A percentile compares a stretch with the other conserved stretches of the same genome.
Conservation (phyloP, 768 basidiomycete genomes). For the Pleurotus tuber-regium region DNA sequence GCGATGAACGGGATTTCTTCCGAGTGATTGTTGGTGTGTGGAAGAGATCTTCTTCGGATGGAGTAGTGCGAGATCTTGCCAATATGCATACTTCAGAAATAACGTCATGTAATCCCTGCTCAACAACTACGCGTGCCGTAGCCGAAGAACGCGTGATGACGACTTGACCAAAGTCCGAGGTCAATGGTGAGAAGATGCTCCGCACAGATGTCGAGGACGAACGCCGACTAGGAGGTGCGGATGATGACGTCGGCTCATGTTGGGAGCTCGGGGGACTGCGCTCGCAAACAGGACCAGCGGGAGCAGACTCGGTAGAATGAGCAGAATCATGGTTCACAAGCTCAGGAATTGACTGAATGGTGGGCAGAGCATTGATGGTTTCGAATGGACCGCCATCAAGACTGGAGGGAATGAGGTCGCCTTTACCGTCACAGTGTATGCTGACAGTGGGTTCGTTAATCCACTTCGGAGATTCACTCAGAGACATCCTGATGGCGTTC, state of each 20-base stretch:
- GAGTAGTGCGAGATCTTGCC: slow-evolving; percentile 63
- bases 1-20: slow-evolving; percentile 27
- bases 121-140: slow-evolving; percentile 65
- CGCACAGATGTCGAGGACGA: slow-evolving; percentile 66
- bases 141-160: slow-evolving; percentile 67
- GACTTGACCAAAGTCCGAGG: slow-evolving; percentile 54
- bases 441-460: slow-evolving; percentile 63
- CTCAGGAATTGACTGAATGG: slow-evolving; percentile 59
- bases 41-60: slow-evolving; percentile 64
- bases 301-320: slow-evolving; percentile 32
- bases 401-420: slow-evolving; percentile 31
- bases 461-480: slow-evolving; percentile 46
- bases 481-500: slow-evolving; percentile 55
- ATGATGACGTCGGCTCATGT: slow-evolving; percentile 18
- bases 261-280: slow-evolving; percentile 26
- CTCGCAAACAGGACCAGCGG: slow-evolving; percentile 30
- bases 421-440: slow-evolving; percentile 46
- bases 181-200: slow-evolving; percentile 51
- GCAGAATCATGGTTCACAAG: slow-evolving; percentile 27
- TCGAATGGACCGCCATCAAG: slow-evolving; percentile 42
- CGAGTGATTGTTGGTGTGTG: slow-evolving; percentile 42
- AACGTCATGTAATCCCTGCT: slow-evolving; percentile 77
- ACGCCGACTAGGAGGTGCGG: slow-evolving; percentile 45
- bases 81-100: slow-evolving; percentile 71
- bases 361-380: slow-evolving; percentile 40